phyloP scores from a whole-genome alignment of 2,329 filamentous ascomycete genomes.

The Furcasterigmium furcatum region DNA sequence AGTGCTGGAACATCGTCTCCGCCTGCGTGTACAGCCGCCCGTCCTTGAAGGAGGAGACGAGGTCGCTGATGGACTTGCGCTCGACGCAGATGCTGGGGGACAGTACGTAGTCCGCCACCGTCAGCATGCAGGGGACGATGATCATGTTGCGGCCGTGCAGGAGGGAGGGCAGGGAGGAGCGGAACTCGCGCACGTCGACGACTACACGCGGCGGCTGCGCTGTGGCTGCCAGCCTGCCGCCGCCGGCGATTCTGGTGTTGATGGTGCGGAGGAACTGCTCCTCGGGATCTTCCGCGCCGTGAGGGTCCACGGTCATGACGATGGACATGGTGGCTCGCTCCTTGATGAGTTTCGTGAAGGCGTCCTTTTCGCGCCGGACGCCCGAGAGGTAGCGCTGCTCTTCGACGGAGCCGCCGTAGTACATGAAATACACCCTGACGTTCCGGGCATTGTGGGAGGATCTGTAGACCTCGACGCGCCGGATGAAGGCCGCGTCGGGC shows the following conservation, averaged over 20 bases:
- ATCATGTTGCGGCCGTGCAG: constrained; percentile 86
- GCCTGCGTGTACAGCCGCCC: constrained; percentile 89
- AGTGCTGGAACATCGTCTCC: constrained; percentile 92
- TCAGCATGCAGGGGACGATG: constrained; percentile 91
- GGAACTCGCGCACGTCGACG: constrained; percentile 94
- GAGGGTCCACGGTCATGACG: constrained; percentile 71
- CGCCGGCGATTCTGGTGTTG: constrained; percentile 94
- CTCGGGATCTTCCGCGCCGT: constrained; percentile 74
- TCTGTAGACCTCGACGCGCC: constrained; percentile 90
- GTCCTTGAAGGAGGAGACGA: constrained; percentile 89
- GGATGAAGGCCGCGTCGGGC: constrained; percentile 89
- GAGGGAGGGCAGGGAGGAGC: constrained; percentile 86
- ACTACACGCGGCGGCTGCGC: constrained; percentile 86
- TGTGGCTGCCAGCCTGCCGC: constrained; percentile 79
- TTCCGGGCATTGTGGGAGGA: constrained; percentile 88
- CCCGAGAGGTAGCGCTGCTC: constrained; percentile 89
- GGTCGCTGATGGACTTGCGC: constrained; percentile 86
- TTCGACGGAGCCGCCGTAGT: constrained; percentile 91
- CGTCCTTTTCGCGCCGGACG: constrained; percentile 92
- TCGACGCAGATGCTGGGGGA: constrained; percentile 90
- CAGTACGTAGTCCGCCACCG: constrained; percentile 93
- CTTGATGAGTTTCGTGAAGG: constrained; percentile 91
- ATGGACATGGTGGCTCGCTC: constrained; percentile 92
- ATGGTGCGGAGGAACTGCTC: constrained; percentile 91
- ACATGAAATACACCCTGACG: constrained; percentile 93